Evolutionary conservation across 2,329 filamentous ascomycete genomes (phyloP), one percentile per base, ranked within the genome.

Genomic region (Fusarium clavum): DNA sequence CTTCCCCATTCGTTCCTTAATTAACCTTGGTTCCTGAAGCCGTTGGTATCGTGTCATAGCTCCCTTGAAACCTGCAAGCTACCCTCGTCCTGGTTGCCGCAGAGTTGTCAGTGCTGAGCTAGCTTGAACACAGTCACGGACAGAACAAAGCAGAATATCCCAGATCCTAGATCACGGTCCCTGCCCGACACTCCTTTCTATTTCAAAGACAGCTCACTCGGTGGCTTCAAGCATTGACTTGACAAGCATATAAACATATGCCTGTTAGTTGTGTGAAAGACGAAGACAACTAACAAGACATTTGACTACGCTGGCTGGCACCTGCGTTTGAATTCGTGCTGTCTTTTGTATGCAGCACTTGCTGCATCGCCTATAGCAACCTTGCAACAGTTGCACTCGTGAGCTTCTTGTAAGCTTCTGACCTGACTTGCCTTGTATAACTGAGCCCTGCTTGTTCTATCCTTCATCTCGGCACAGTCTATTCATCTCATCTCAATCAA

Each of bases 1-100:
- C 56, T 54, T 41, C 52, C 67, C 61, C 55, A 70, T 73, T 73
- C 71, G 61, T 61, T 63, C 63, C 44, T 61, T 66, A 48, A 54
- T 49, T 38, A 55, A 34, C 55, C 49, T 67, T 61, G 49, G 57
- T 63, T 52, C 58, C 51, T 61, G 55, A 66, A 55, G 47, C 61
- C 51, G 58, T 74, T 73, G 66, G 57, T 61, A 55, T 68, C 45
- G 46, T 67, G 57, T 56, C 46, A 62, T 68, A 63, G 57, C 54
- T 60, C 64, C 54, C 61, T 61, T 58, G 64, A 62, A 52, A 52
- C 57, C 43, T 58, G 61, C 68, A 60, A 67, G 49, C 63, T 67
- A 63, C 45, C 66, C 67, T 70, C 57, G 47, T 57, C 54, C 41
- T 18, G 54, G 61, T 63, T 52, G 53, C 49, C 48, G 46, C 57